Conservation (phyloP, 2,329 filamentous ascomycete species). For the Cryphonectria parasitica region DNA sequence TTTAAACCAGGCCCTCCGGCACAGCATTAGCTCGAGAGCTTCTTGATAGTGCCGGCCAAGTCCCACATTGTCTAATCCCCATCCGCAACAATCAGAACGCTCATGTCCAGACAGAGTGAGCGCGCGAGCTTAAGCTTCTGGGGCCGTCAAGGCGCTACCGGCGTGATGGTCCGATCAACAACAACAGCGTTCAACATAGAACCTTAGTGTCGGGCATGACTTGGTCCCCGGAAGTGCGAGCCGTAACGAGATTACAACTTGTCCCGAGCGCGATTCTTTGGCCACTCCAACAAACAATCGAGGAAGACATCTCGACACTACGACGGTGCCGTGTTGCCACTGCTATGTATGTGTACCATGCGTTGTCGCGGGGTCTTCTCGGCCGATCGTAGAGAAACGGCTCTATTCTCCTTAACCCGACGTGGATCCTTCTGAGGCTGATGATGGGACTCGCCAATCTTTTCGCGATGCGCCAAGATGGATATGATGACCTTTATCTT, state of each 20-base stretch:
- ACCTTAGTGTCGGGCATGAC: conserved; percentile 1
- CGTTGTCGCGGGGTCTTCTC: conserved; percentile 12
- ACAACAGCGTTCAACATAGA: not conserved
- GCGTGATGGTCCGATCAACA: not conserved
- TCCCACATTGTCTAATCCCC: not conserved
- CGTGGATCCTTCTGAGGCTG: conserved; percentile 12
- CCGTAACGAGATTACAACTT: not conserved
- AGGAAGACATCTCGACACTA: not conserved
- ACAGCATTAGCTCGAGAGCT: conserved; percentile 7
- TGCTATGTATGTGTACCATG: not conserved
- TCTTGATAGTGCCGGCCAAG: not conserved
- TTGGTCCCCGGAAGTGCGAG: conserved; percentile 1
- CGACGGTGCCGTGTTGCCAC: not conserved
- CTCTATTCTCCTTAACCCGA: not conserved
- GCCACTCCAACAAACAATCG: not conserved
- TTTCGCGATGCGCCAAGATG: not conserved
- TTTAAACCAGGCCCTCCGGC: not conserved
- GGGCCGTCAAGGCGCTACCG: not conserved
- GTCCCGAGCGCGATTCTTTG: not conserved
- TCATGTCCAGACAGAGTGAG: not conserved
- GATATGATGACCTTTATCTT: conserved; percentile 15
- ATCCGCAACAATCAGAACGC: not conserved
- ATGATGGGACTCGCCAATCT: conserved; percentile 13
- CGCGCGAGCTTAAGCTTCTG: conserved; percentile 6
- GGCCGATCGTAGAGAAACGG: conserved; percentile 6